These are phyloP conservation scores for Suillus clintonianus DNA, from an alignment of 768 basidiomycete species.

Conservation along the genomic window DNA sequence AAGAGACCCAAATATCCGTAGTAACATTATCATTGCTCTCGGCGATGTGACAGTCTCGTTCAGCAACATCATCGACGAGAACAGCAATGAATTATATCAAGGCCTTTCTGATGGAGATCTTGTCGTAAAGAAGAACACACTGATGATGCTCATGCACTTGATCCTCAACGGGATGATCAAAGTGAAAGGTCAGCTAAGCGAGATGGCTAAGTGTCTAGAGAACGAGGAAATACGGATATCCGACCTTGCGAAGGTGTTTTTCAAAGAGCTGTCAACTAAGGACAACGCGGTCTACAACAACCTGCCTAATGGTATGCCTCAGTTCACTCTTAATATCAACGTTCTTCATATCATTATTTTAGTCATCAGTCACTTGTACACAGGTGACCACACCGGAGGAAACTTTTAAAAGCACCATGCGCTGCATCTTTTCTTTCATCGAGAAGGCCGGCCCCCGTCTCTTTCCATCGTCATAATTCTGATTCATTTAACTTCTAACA, in stretches of 20 bases:
- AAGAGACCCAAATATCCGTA: conserved; percentile 84
- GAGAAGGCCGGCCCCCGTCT: conserved; percentile 69
- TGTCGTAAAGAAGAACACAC: conserved; percentile 97
- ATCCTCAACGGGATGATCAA: conserved; percentile 99
- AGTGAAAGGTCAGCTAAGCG: conserved; percentile 97
- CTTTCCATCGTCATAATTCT: neutral
- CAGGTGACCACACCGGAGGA: conserved; percentile 91
- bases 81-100: conserved; percentile 92
- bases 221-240: conserved; percentile 85
- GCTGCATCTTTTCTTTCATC: conserved; percentile 94
- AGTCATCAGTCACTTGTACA: conserved; percentile 95
- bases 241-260: conserved; percentile 97
- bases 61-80: conserved; percentile 95
- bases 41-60: conserved; percentile 99
- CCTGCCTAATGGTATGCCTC: conserved; percentile 80
- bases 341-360: conserved; percentile 10
- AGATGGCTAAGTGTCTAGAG: conserved; percentile 99
- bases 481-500: conserved; percentile 30
- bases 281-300: conserved; percentile 99
- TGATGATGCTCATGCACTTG: conserved; percentile 96
- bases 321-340: neutral
- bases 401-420: conserved; percentile 88
- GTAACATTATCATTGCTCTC: conserved; percentile 96
- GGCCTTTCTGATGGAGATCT: conserved; percentile 86
- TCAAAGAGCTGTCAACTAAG: conserved; percentile 92